Base-by-base conservation (phyloP, 2,329 filamentous ascomycete species). In the Reticulascus tulasneorum region DNA sequence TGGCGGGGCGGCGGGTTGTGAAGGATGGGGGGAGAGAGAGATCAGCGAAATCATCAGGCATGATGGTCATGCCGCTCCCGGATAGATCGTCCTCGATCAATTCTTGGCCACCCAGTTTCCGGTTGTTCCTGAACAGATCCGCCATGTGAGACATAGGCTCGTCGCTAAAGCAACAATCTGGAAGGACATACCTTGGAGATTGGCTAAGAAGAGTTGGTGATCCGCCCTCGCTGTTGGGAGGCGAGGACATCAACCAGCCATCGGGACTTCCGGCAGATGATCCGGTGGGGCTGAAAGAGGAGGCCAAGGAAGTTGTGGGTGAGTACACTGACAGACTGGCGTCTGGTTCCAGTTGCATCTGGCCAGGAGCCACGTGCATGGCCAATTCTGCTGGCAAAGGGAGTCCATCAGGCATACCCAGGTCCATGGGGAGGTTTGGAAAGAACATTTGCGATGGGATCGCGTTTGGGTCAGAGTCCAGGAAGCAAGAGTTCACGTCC, bases 311-410 rank as follows among this genome's bases (percentile, higher is more conserved):
- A 37, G 67, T 63, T 32, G 66, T 63, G 9, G 75, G 74, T 18
- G 74, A 76, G 47, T 66, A 62, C 43, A 66, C 67, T 31, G 64
- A 53, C 39, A 75, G 51, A 45, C 61, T 65, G 28, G 67, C 54
- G 46, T 76, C 72, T 55, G 71, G 71, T 49, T 71, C 70, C 50
- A 76, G 56, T 46, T 69, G 67, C 60, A 77, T 72, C 46, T 78
- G 71, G 34, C 68, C 61, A 33, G 75, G 75, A 51, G 76, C 68
- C 54, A 79, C 70, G 46, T 78, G 73, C 50, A 76, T 59, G 33
- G 63, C 59, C 37, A 72, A 46, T 42, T 70, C 65, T 38, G 63
- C 49, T 25, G 40, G 66, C 44, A 52, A 56, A 53, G 52, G 58
- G 42, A 66, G 59, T 53, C 60, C 65, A 53, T 67, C 62, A 27